Evolutionary conservation across 2,329 filamentous ascomycete genomes (phyloP), one percentile per base, ranked within the genome.

Genomic region (Pseudogymnoascus pannorum): DNA sequence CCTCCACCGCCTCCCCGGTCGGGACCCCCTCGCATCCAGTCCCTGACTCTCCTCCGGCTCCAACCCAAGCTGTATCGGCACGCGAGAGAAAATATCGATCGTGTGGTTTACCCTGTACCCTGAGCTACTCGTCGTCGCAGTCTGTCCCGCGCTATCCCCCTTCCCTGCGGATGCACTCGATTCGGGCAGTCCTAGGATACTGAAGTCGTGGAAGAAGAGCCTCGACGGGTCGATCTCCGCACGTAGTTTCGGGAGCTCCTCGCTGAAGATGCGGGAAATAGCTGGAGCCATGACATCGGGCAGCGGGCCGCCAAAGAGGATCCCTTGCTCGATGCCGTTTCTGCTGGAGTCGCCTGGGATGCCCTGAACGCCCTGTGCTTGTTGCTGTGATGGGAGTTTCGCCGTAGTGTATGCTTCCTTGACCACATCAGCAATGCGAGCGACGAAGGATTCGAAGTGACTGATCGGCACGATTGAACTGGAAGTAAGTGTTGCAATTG

Each of bases 191-290:
- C 72, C 70, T 14, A 73, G 58, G 42, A 70, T 64, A 1, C 61
- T 59, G 36, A 72, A 73, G 61, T 75, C 72, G 1, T 70, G 68
- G 18, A 74, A 72, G 62, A 68, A 71, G n/a, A 68, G 42, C 16
- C 67, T 61, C 11, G 72, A 67, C 1, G 70, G 71, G 14, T 75
- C 69, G 5, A 72, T 70, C 12, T 72, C 70, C n/a, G 67, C 65
- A 0, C 66, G 64, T 1, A 72, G 65, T 2, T 61, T 61, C 16
- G 64, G 67, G 1, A 71, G 68, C 67, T 20, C 61, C 66, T 63
- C 59, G 22, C 60, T 63, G 58, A 70, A 72, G 3, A 73, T 61
- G 22, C 71, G 66, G 0, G 69, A 65, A 36, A 73, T 70, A 9
- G 72, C 70, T 4, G 64, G 59, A 54, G 71, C 70, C 38, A 73